Evolutionary conservation across 441 rosid genomes (phyloP).

Genomic region (Flueggea neowawraea): DNA sequence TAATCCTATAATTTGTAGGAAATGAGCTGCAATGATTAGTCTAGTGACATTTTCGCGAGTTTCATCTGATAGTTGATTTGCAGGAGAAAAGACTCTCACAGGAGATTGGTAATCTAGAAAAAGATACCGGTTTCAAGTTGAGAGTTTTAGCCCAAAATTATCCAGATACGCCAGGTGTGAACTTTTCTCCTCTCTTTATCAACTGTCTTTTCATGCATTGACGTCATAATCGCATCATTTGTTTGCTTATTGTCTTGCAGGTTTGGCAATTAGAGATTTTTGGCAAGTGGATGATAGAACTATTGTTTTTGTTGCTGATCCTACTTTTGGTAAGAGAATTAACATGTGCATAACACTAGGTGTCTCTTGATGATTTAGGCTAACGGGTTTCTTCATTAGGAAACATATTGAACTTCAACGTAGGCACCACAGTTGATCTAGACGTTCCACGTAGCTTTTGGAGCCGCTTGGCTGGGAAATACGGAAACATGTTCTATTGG

Average conservation of each 20-base stretch:
- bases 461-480: conserved; percentile 87
- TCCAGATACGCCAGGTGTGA: conserved; percentile 84
- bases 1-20: not conserved
- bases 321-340: conserved; percentile 68
- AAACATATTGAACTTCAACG: conserved; percentile 54
- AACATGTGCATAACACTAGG: not conserved
- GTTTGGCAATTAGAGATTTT: conserved; percentile 76
- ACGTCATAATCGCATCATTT: no score
- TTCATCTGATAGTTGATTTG: conserved; percentile 8
- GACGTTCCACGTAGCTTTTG: conserved; percentile 72
- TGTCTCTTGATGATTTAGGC: conserved; percentile 6
- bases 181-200: not conserved
- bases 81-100: conserved; percentile 73
- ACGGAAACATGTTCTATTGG: conserved; percentile 87
- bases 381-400: conserved; percentile 27
- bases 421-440: conserved; percentile 71
- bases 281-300: conserved; percentile 93
- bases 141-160: conserved; percentile 88
- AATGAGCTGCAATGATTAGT: not conserved
- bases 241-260: conserved; percentile 26
- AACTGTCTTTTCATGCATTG: no score
- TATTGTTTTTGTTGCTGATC: conserved; percentile 89
- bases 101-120: conserved; percentile 69
- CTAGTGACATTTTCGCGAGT: conserved; percentile 1
- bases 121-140: conserved; percentile 76